Conservation (phyloP, 768 basidiomycete species). For the Boletus rubroflammeus region DNA sequence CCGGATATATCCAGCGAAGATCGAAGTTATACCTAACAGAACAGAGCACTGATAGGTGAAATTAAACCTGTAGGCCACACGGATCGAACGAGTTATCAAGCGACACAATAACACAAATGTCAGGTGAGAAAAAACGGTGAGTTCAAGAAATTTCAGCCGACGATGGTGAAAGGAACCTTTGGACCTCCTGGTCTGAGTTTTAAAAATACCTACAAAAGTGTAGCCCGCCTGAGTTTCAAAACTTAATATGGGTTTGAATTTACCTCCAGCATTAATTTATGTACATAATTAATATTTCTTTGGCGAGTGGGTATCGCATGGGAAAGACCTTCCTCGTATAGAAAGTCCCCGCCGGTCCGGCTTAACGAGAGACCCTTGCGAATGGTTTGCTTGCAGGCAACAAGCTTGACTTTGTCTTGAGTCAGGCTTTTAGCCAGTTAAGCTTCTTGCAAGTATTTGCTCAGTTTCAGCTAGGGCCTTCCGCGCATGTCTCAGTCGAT, state of each 20-base stretch:
- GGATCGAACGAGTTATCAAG: background rate
- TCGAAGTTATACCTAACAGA: background rate
- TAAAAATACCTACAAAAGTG: no score
- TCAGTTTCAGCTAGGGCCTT: background rate
- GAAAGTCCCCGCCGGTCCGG: background rate
- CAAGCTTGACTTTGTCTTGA: no score
- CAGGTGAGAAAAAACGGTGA: background rate
- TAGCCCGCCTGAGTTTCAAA: no score
- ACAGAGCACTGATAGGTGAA: background rate
- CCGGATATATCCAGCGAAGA: background rate
- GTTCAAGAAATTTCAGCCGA: background rate
- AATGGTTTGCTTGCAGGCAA: background rate
- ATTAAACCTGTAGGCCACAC: background rate
- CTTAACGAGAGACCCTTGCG: no score
- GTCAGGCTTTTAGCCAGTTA: background rate
- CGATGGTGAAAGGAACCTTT: background rate
- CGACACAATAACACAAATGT: background rate
- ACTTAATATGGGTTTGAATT: no score
- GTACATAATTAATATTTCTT: no score
- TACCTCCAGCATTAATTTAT: no score
- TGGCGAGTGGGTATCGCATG: background rate
- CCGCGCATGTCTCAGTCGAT: conserved; percentile 30
- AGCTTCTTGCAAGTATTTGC: background rate
- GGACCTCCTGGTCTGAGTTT: no score
- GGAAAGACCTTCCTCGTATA: background rate